phyloP scores from a whole-genome alignment of 352 stramenopile species.

The Blastocystis sp. region DNA sequence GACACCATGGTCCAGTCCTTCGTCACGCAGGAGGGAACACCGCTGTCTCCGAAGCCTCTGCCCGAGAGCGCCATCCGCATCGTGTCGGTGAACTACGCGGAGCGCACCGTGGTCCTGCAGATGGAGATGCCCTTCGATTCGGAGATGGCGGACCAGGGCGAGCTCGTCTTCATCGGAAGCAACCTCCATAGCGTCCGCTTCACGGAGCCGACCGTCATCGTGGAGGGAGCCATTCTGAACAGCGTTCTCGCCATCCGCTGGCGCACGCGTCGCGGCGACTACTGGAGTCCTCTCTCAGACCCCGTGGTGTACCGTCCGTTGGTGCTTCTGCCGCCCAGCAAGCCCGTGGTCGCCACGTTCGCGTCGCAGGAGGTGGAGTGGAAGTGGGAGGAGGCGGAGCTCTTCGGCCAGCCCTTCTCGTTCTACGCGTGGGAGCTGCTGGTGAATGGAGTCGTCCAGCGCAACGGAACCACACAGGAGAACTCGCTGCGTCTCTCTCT shows the following conservation, averaged over 20 bases:
- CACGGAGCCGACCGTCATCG: neutral
- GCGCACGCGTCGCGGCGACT: neutral
- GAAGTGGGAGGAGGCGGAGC: neutral
- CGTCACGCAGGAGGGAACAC: neutral
- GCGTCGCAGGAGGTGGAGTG: neutral
- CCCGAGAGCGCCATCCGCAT: neutral
- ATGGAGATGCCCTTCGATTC: neutral
- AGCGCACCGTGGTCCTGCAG: neutral
- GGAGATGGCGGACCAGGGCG: neutral
- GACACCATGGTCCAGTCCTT: neutral
- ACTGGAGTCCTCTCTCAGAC: neutral
- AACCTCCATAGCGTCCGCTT: neutral
- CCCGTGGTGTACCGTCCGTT: neutral
- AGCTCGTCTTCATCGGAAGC: conserved; percentile 11
- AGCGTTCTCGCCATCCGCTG: neutral
- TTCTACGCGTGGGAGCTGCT: neutral
- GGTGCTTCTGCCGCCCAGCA: neutral
- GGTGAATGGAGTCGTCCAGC: neutral
- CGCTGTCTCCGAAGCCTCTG: neutral
- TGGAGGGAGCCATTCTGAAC: conserved; percentile 3
- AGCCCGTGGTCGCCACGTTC: neutral
- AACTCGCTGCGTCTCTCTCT: neutral
- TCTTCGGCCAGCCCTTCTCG: neutral
- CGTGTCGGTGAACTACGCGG: neutral
- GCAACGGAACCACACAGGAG: neutral